Evolutionary conservation across 2,329 filamentous ascomycete genomes (phyloP).

Genomic region (Monosporascus sp.): DNA sequence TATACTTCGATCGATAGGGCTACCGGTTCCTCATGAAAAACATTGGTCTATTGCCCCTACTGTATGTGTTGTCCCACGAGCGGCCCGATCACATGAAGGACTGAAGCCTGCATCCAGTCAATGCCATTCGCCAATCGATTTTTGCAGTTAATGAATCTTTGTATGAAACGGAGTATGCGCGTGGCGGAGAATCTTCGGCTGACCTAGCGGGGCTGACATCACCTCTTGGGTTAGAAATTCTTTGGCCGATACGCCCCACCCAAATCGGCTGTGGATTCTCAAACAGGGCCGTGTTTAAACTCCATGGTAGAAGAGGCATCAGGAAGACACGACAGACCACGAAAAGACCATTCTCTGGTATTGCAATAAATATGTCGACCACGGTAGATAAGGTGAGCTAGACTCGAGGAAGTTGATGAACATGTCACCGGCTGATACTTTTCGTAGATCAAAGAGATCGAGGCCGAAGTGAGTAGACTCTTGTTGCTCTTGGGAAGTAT

Average conservation of each 20-base stretch:
- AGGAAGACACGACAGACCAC: not conserved
- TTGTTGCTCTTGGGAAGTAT: conserved; percentile 1
- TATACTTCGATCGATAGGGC: no score
- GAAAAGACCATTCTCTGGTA: not conserved
- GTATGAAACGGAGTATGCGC: not conserved
- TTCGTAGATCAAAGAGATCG: conserved; percentile 86
- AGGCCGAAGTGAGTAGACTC: conserved; percentile 69
- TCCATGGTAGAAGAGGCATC: not conserved
- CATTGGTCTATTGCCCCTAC: no score
- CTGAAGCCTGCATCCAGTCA: no score
- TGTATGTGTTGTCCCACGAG: no score
- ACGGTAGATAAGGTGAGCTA: conserved; percentile 85
- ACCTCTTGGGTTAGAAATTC: not conserved
- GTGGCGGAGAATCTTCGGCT: not conserved
- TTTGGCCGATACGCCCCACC: not conserved
- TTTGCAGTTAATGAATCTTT: not conserved
- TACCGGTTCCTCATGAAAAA: no score
- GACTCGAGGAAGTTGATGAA: conserved; percentile 7
- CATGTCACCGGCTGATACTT: conserved; percentile 26
- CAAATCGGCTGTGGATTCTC: not conserved
- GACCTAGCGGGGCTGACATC: not conserved
- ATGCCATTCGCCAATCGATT: not conserved
- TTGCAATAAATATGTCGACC: conserved; percentile 72
- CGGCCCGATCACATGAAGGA: no score
- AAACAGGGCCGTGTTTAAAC: not conserved